Percentiles rank a stretch among this genome's conserved stretches.
These are phyloP conservation scores for Coemansia sp. DNA, from an alignment of 192 early-diverging fungal genomes.

Conservation along the genomic window DNA sequence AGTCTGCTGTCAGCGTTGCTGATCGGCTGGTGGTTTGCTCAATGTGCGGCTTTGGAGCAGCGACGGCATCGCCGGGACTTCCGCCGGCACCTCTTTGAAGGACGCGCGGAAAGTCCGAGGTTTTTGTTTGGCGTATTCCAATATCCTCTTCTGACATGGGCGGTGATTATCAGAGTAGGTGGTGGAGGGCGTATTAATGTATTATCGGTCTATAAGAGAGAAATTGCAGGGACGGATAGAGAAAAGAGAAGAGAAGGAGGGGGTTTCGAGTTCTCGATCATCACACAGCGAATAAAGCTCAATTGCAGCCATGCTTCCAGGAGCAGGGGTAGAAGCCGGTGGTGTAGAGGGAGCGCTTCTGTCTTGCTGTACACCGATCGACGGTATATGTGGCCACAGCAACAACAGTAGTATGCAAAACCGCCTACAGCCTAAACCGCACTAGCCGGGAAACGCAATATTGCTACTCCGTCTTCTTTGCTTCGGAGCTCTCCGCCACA, in stretches of 20 bases:
- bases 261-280: too few species aligned
- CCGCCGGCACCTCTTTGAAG: too few species aligned
- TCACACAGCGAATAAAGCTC: too few species aligned
- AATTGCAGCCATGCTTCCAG: too few species aligned
- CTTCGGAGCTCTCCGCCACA: background rate
- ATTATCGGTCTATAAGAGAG: background rate
- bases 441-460: too few species aligned
- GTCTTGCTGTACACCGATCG: too few species aligned
- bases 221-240: background rate
- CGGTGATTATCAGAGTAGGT: background rate
- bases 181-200: background rate
- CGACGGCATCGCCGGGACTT: background rate
- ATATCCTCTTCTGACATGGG: background rate
- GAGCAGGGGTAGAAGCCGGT: too few species aligned
- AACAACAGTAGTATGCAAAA: too few species aligned
- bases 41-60: constrained; percentile 5
- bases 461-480: background rate
- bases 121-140: background rate
- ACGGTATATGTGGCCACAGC: too few species aligned
- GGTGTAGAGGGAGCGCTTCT: too few species aligned
- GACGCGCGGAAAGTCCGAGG: background rate
- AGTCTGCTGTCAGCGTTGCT: constrained; percentile 20
- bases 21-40: constrained; percentile 25
- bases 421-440: too few species aligned
- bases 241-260: background rate